phyloP scores from a whole-genome alignment of 164 flowering plant species.

The Taxillus chinensis region DNA sequence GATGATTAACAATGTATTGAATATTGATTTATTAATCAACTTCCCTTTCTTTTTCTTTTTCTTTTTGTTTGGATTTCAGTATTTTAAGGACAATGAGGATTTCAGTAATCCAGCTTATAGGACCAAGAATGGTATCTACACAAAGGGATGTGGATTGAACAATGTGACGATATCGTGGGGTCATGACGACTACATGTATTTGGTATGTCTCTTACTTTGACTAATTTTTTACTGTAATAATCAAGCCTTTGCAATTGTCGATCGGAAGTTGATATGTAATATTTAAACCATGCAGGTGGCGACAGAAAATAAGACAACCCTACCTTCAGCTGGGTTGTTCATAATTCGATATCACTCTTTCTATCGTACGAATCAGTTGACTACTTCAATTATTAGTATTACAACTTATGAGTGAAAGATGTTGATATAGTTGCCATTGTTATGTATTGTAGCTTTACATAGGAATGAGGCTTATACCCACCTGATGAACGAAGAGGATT shows the following conservation, averaged over 20 bases:
- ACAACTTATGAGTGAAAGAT: no score
- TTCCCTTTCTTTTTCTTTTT: no score
- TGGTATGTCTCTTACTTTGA: slow-evolving; percentile 22
- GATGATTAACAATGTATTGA: no score
- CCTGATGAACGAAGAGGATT: not conserved
- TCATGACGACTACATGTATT: slow-evolving; percentile 68
- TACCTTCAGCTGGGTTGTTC: slow-evolving; percentile 54
- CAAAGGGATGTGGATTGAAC: slow-evolving; percentile 50
- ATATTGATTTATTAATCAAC: no score
- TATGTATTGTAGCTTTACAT: not conserved
- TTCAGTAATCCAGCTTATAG: slow-evolving; percentile 35
- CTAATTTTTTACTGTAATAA: no score
- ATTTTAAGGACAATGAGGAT: slow-evolving; percentile 48
- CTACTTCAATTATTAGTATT: no score
- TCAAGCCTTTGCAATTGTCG: no score
- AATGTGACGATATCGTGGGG: slow-evolving; percentile 59
- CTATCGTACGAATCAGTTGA: slow-evolving; percentile 28
- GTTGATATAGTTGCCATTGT: not conserved
- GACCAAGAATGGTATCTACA: slow-evolving; percentile 48
- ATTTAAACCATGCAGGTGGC: slow-evolving; percentile 38
- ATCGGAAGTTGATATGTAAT: no score
- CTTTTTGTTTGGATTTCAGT: slow-evolving; percentile 16
- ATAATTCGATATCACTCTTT: slow-evolving; percentile 60
- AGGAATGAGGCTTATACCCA: not conserved
- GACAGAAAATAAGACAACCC: slow-evolving; percentile 43